phyloP scores from a whole-genome alignment of 2,329 filamentous ascomycete genomes.

The Leptographium radiaticola region DNA sequence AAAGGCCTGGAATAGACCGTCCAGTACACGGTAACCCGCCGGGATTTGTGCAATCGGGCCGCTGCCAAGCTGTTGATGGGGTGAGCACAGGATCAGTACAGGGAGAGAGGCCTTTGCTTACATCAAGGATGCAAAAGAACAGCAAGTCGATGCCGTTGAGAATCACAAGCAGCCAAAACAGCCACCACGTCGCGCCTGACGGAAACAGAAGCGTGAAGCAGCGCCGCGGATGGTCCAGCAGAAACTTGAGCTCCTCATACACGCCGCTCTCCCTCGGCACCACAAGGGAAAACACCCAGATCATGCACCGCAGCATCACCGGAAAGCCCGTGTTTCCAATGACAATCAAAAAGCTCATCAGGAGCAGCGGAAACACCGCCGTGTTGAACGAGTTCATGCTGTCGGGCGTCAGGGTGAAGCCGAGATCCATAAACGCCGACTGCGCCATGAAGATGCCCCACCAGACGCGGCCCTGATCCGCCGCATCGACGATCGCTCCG shows the following conservation, averaged over 20 bases:
- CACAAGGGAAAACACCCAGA: constrained; percentile 65
- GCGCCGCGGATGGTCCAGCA: constrained; percentile 86
- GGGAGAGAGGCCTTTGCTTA: constrained; percentile 28
- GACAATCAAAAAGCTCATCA: constrained; percentile 77
- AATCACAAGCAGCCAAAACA: constrained; percentile 72
- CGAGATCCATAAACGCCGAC: constrained; percentile 90
- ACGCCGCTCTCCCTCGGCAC: constrained; percentile 53
- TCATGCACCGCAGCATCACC: constrained; percentile 84
- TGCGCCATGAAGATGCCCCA: constrained; percentile 86
- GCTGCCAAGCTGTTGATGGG: constrained; percentile 48
- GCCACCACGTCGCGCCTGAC: constrained; percentile 83
- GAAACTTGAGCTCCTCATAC: constrained; percentile 82
- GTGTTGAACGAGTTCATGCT: constrained; percentile 84
- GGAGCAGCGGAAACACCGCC: constrained; percentile 60
- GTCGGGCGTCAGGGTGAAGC: constrained; percentile 81
- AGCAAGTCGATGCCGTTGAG: constrained; percentile 79
- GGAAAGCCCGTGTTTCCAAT: constrained; percentile 95
- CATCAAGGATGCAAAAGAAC: constrained; percentile 86
- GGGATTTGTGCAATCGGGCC: constrained; percentile 54
- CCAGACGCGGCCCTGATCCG: constrained; percentile 59
- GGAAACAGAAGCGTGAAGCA: constrained; percentile 96
- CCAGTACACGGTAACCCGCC: constrained; percentile 62
- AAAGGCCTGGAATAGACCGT: constrained; percentile 81
- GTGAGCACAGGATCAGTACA: background rate
- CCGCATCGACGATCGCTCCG: constrained; percentile 46